Conservation (phyloP, 495 filamentous ascomycete species). For the Penicillium crystallinum region DNA sequence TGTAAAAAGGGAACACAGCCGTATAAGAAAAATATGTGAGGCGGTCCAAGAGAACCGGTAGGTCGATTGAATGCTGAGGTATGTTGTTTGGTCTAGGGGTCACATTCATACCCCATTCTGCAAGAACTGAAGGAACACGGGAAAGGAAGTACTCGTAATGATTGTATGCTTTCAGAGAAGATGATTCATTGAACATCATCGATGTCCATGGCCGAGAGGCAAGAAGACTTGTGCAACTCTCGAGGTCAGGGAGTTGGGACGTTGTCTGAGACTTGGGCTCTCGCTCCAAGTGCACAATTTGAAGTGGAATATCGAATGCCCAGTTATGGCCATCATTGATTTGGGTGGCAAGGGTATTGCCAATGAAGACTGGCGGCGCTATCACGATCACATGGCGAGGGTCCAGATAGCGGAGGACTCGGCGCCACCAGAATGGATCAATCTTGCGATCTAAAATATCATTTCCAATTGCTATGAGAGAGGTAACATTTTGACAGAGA, state of each 20-base stretch:
- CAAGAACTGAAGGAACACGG: constrained; percentile 32
- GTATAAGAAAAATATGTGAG: constrained; percentile 36
- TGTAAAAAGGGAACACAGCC: constrained; percentile 44
- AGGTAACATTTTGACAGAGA: constrained; percentile 28
- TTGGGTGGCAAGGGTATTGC: constrained; percentile 22
- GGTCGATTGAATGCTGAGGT: background rate
- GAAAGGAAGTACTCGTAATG: constrained; percentile 43
- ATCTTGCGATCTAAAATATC: constrained; percentile 5
- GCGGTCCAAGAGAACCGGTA: constrained; percentile 12
- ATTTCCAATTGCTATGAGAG: constrained; percentile 24
- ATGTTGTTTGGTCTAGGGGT: background rate
- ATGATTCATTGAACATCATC: constrained; percentile 37
- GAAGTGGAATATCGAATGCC: constrained; percentile 38
- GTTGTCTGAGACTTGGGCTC: background rate
- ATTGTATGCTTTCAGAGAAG: constrained; percentile 38
- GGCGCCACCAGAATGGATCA: constrained; percentile 31
- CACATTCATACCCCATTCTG: constrained; percentile 25
- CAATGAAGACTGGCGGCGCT: constrained; percentile 32
- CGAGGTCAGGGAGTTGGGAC: constrained; percentile 1
- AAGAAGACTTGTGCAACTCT: constrained; percentile 18
- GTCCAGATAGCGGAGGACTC: constrained; percentile 24
- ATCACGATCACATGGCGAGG: constrained; percentile 31
- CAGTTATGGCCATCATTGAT: constrained; percentile 32
- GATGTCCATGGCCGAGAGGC: constrained; percentile 29
- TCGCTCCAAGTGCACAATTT: constrained; percentile 28